Evolutionary conservation across 768 basidiomycete genomes (phyloP).

Genomic region (Tylopilus cervinicoccineus): DNA sequence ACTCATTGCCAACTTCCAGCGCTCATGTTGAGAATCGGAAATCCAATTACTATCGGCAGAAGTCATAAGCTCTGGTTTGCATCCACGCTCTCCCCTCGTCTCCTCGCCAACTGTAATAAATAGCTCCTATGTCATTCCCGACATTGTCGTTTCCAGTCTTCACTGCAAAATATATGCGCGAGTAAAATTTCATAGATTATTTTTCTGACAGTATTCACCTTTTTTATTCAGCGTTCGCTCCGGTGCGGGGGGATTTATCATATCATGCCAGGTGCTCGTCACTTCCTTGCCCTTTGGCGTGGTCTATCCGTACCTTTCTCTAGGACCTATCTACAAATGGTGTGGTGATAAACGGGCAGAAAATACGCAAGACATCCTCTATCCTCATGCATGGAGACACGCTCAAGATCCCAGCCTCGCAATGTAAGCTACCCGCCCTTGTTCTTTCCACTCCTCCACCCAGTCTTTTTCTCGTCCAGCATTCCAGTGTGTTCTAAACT

Average conservation of each 20-base stretch:
- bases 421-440: slow-evolving; percentile 37
- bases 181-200: slow-evolving; percentile 22
- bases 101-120: slow-evolving; percentile 1
- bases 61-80: slow-evolving; percentile 62
- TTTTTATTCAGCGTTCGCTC: slow-evolving; percentile 52
- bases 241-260: slow-evolving; percentile 65
- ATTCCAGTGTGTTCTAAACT: slow-evolving; percentile 62
- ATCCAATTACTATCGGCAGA: slow-evolving; percentile 66
- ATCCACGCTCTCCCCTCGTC: neutral
- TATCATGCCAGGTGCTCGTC: slow-evolving; percentile 67
- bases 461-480: slow-evolving; percentile 32
- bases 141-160: slow-evolving; percentile 60
- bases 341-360: slow-evolving; percentile 63
- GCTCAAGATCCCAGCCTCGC: slow-evolving; percentile 62
- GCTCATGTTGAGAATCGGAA: slow-evolving; percentile 55
- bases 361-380: slow-evolving; percentile 60
- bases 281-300: neutral
- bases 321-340: slow-evolving; percentile 81
- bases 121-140: slow-evolving; percentile 60
- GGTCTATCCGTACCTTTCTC: neutral
- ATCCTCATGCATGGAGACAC: slow-evolving; percentile 77
- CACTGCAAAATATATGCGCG: slow-evolving; percentile 83
- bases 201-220: neutral
- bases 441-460: neutral
- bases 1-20: slow-evolving; percentile 28